phyloP scores from a whole-genome alignment of 1,284 basidiomycete species.

The Ganoderma boninense region DNA sequence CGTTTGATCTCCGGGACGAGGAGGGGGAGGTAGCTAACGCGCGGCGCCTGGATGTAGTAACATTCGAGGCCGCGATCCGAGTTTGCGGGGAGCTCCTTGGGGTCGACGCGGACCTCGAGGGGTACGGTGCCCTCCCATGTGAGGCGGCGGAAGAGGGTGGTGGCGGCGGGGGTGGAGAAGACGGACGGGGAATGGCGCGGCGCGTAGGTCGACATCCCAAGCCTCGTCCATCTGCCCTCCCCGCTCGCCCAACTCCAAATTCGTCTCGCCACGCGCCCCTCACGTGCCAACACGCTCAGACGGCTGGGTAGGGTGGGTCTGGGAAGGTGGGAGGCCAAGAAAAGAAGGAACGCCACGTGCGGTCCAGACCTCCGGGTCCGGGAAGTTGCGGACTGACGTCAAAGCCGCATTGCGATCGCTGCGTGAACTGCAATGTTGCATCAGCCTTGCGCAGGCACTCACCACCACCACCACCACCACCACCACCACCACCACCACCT shows the following conservation, averaged over 20 bases:
- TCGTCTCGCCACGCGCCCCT: slow-evolving; percentile 18
- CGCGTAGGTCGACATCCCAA: slow-evolving; percentile 65
- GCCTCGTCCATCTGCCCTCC: slow-evolving; percentile 20
- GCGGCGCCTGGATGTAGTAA: slow-evolving; percentile 87
- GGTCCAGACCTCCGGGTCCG: neutral
- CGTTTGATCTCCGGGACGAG: slow-evolving; percentile 86
- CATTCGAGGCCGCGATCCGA: slow-evolving; percentile 88
- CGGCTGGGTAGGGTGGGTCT: slow-evolving; percentile 24
- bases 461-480: no score
- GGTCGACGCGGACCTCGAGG: slow-evolving; percentile 83
- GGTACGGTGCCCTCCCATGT: slow-evolving; percentile 89
- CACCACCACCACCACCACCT: slow-evolving; percentile 5
- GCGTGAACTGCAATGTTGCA: no score
- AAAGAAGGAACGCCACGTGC: neutral
- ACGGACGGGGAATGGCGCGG: slow-evolving; percentile 62
- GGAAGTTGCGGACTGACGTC: slow-evolving; percentile 24
- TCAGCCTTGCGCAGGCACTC: neutral
- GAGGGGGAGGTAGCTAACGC: slow-evolving; percentile 92
- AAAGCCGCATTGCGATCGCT: slow-evolving; percentile 8
- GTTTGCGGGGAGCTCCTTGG: slow-evolving; percentile 86
- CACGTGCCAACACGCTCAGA: slow-evolving; percentile 14
- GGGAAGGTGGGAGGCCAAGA: neutral
- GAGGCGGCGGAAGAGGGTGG: slow-evolving; percentile 80
- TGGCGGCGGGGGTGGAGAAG: slow-evolving; percentile 63
- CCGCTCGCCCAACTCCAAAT: slow-evolving; percentile 7